Conservation (phyloP, 129 eudicot genomes). For the Flaveria brownii region DNA sequence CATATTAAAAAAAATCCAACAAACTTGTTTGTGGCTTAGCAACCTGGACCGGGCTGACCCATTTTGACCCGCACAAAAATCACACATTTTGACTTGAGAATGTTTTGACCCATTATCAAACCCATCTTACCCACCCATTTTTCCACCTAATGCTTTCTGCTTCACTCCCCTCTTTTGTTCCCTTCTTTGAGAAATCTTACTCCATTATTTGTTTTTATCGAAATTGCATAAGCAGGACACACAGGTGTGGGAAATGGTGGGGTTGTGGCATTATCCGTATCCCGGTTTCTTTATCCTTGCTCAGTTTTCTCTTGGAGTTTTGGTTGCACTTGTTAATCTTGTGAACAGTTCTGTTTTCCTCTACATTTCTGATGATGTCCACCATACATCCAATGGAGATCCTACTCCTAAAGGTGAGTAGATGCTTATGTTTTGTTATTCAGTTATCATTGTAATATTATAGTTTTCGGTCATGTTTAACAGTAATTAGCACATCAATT, state of each 20-base stretch:
- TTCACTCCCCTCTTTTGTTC: constrained; percentile 5
- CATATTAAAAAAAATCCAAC: neutral
- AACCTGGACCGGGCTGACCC: neutral
- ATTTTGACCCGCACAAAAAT: neutral
- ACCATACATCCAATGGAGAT: constrained; percentile 45
- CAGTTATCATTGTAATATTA: neutral
- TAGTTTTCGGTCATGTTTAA: neutral
- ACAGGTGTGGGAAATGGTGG: constrained; percentile 96
- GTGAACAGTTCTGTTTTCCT: constrained; percentile 92
- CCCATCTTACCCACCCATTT: neutral
- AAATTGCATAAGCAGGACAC: constrained; percentile 57
- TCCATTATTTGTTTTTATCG: constrained; percentile 16
- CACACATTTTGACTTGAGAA: neutral
- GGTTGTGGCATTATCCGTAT: constrained; percentile 95
- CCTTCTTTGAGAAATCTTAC: neutral
- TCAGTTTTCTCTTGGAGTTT: constrained; percentile 89
- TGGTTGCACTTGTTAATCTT: constrained; percentile 91
- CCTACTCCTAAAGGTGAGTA: constrained; percentile 65
- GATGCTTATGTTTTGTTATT: constrained; percentile 1
- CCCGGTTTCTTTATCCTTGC: constrained; percentile 94
- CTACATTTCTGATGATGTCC: constrained; percentile 68
- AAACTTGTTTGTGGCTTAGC: neutral
- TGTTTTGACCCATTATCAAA: constrained; percentile 4
- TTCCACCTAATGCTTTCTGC: neutral
- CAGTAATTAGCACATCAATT: neutral